Conservation (phyloP, 768 basidiomycete genomes). For the Tricholoma flavovirens region DNA sequence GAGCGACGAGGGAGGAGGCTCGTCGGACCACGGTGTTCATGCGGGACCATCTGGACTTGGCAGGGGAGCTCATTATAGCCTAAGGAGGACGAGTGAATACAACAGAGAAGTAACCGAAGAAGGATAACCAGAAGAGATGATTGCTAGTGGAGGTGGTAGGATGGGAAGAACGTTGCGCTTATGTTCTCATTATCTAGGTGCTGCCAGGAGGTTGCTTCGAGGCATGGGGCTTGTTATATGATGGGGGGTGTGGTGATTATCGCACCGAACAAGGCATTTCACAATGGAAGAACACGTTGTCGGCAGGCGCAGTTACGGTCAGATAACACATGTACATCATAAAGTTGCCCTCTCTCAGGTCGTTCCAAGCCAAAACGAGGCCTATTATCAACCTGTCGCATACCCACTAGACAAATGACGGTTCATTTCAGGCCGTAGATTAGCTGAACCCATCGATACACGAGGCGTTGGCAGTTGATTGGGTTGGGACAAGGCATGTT, state of each 20-base stretch:
- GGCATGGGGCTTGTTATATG: slow-evolving; percentile 19
- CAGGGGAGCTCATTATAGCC: slow-evolving; percentile 23
- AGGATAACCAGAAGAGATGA: slow-evolving; percentile 7
- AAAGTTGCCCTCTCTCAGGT: not conserved
- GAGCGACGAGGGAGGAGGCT: slow-evolving; percentile 49
- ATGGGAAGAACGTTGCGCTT: slow-evolving; percentile 15
- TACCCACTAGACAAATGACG: not conserved
- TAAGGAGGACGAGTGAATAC: slow-evolving; percentile 11
- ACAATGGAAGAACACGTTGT: not conserved
- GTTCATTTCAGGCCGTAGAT: not conserved
- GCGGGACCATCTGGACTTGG: slow-evolving; percentile 50
- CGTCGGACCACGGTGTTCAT: slow-evolving; percentile 58
- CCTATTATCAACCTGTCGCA: not conserved
- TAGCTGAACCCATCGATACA: not conserved
- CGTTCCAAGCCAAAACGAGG: not conserved
- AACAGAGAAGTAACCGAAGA: slow-evolving; percentile 7
- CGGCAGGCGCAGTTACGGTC: not conserved
- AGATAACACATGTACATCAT: not conserved
- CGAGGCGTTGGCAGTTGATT: not conserved
- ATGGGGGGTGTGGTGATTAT: not conserved
- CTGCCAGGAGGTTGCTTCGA: slow-evolving; percentile 42
- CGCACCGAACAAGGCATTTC: not conserved
- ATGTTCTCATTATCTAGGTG: slow-evolving; percentile 30
- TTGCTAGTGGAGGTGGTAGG: slow-evolving; percentile 4
- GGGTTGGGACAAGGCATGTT: not conserved